Conservation (phyloP, 164 flowering plant genomes). For the Dillenia suffruticosa region DNA sequence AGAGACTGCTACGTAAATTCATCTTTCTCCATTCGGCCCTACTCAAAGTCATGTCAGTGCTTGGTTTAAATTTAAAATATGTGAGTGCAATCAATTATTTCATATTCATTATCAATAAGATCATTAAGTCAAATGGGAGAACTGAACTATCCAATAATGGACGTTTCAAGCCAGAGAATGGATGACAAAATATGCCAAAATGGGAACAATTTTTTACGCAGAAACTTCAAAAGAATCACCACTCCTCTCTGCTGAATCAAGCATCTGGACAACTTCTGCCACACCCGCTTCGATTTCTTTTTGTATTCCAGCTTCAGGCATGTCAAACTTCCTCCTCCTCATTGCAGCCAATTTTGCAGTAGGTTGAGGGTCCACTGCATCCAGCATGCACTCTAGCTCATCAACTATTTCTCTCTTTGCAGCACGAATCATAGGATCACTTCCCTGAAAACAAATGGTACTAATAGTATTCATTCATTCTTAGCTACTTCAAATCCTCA, state of each 20-base stretch:
- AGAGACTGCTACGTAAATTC: no score
- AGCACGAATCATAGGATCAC: constrained; percentile 76
- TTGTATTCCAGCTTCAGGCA: constrained; percentile 60
- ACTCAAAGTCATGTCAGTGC: no score
- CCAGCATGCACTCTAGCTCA: constrained; percentile 95
- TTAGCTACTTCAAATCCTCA: no score
- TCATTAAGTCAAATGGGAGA: no score
- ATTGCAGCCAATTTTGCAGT: constrained; percentile 50
- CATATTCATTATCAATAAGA: no score
- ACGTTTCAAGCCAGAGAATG: no score
- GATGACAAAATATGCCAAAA: no score
- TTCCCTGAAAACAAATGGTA: constrained; percentile 40
- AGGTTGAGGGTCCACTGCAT: constrained; percentile 92
- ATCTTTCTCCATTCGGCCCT: no score
- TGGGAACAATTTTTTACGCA: constrained; percentile 14
- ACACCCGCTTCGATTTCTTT: constrained; percentile 88
- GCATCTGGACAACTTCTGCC: constrained; percentile 76
- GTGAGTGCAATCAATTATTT: no score
- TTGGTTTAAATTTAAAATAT: no score
- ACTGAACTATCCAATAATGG: no score
- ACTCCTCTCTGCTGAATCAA: constrained; percentile 44
- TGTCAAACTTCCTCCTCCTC: constrained; percentile 80
- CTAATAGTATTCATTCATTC: no score
- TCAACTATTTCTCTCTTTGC: constrained; percentile 82
- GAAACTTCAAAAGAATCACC: constrained; percentile 33